These are phyloP conservation scores for Leccinum uliginosum DNA, from an alignment of 768 basidiomycete genomes.

Conservation along the genomic window DNA sequence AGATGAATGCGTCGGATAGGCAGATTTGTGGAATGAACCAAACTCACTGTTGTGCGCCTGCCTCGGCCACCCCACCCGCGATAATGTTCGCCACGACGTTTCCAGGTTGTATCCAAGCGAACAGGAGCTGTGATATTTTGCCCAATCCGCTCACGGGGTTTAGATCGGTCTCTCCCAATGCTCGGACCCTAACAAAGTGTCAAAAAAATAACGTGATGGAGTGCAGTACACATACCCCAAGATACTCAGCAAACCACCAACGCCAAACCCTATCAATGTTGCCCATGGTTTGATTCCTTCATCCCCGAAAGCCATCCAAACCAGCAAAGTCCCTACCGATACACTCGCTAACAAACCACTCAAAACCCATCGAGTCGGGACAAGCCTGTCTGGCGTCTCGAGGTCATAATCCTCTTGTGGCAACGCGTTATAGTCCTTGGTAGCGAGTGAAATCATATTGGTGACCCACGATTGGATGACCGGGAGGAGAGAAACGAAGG, in stretches of 20 bases:
- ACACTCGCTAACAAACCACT: slow-evolving; percentile 62
- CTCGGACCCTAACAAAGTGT: slow-evolving; percentile 63
- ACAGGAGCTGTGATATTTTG: slow-evolving; percentile 91
- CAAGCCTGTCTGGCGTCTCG: slow-evolving; percentile 76
- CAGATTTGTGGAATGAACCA: neutral
- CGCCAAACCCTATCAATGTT: slow-evolving; percentile 74
- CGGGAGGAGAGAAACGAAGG: slow-evolving; percentile 79
- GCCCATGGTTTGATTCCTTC: slow-evolving; percentile 97
- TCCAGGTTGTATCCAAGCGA: slow-evolving; percentile 91
- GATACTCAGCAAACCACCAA: slow-evolving; percentile 81
- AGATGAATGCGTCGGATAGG: slow-evolving; percentile 2
- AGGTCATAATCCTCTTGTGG: slow-evolving; percentile 51
- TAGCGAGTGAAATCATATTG: slow-evolving; percentile 30
- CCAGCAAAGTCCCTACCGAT: slow-evolving; percentile 65
- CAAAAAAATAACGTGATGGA: slow-evolving; percentile 1
- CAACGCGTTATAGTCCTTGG: slow-evolving; percentile 21
- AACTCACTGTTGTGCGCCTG: slow-evolving; percentile 84
- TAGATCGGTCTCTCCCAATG: slow-evolving; percentile 92
- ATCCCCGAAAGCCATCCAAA: slow-evolving; percentile 86
- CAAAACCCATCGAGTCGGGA: slow-evolving; percentile 76
- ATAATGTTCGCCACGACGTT: slow-evolving; percentile 98
- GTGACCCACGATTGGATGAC: slow-evolving; percentile 53
- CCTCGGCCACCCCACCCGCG: slow-evolving; percentile 94
- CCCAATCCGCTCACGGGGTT: slow-evolving; percentile 91
- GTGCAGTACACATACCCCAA: slow-evolving; percentile 59